These are phyloP conservation scores for Ophiostoma australiae DNA, from an alignment of 2,329 filamentous ascomycete species.

Conservation along the genomic window DNA sequence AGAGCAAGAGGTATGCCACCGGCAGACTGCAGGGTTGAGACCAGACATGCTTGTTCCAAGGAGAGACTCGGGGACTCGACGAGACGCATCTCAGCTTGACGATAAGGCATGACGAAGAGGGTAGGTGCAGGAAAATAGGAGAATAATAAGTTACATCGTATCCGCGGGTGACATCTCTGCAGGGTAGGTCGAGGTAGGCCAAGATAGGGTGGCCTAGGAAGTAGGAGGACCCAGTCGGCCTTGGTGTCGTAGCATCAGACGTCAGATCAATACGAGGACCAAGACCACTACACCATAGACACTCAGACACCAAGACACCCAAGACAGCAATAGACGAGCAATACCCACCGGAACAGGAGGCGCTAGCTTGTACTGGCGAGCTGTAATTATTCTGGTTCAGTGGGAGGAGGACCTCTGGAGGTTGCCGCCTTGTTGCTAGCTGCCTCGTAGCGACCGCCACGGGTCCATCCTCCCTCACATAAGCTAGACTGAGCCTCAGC, in stretches of 20 bases:
- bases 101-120: neutral
- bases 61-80: neutral
- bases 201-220: no score
- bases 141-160: constrained; percentile 4
- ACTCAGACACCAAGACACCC: neutral
- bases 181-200: neutral
- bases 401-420: neutral
- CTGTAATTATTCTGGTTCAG: neutral
- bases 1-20: neutral
- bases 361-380: neutral
- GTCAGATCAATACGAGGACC: constrained; percentile 10
- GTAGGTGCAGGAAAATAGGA: neutral
- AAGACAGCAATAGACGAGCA: neutral
- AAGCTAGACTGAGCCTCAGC: neutral
- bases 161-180: neutral
- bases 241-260: neutral
- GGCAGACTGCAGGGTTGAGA: neutral
- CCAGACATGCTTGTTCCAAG: neutral
- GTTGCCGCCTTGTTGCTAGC: neutral
- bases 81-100: neutral
- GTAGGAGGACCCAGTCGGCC: neutral
- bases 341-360: neutral
- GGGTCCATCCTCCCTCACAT: neutral
- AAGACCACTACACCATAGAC: neutral
- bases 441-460: neutral